phyloP scores from a whole-genome alignment of 768 basidiomycete species.

The Amanita jacksonii region DNA sequence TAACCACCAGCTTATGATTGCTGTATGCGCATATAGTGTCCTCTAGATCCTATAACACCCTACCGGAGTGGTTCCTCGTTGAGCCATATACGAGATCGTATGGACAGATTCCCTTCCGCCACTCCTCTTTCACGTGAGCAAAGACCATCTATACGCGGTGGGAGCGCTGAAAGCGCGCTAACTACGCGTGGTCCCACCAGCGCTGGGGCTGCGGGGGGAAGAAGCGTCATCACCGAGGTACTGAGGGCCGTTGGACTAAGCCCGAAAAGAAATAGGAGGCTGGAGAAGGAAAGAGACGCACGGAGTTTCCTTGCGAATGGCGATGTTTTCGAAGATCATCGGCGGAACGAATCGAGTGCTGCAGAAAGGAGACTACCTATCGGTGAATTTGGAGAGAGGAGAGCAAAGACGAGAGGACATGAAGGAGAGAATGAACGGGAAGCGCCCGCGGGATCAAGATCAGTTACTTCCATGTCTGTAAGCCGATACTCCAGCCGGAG shows the following conservation, averaged over 20 bases:
- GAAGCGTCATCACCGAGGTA: conserved; percentile 59
- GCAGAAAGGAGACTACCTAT: conserved; percentile 12
- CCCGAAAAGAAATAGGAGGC: conserved; percentile 21
- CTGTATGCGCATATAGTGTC: conserved; percentile 15
- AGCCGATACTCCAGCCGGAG: conserved; percentile 8
- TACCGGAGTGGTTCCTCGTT: conserved; percentile 14
- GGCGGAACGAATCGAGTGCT: conserved; percentile 24
- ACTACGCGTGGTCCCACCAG: conserved; percentile 25
- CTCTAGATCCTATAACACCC: conserved; percentile 31
- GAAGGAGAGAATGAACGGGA: not conserved
- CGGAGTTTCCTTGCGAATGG: not conserved
- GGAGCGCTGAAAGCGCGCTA: conserved; percentile 63
- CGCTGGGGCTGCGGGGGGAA: conserved; percentile 16
- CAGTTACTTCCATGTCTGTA: conserved; percentile 6
- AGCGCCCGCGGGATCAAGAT: not conserved
- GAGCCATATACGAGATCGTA: not conserved
- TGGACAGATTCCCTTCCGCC: conserved; percentile 2
- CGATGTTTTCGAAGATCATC: conserved; percentile 21
- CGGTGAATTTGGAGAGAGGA: conserved; percentile 21
- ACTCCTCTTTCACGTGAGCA: conserved; percentile 26
- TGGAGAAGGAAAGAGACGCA: conserved; percentile 8
- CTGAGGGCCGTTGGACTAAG: conserved; percentile 63
- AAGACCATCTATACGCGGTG: conserved; percentile 48
- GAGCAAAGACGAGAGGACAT: conserved; percentile 11
- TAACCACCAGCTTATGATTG: not conserved